Conservation (phyloP, 2,329 filamentous ascomycete genomes). For the Fusarium tupiense region DNA sequence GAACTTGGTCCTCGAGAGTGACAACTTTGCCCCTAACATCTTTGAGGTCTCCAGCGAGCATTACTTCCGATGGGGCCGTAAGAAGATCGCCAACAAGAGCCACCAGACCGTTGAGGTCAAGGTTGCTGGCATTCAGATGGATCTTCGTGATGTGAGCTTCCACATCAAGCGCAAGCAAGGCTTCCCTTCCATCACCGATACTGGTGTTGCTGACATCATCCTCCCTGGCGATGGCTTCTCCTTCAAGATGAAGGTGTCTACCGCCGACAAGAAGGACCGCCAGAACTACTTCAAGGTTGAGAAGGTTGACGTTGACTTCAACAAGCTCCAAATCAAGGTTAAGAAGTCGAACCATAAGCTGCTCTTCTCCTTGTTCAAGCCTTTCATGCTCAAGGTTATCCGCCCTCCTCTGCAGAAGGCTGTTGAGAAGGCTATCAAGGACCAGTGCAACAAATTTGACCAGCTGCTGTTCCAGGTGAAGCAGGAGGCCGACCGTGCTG, state of each 20-base stretch:
- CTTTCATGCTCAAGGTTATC: constrained; percentile 83
- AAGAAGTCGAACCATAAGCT: constrained; percentile 96
- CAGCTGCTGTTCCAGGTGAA: constrained; percentile 79
- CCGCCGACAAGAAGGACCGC: constrained; percentile 76
- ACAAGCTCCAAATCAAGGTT: constrained; percentile 85
- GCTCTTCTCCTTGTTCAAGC: constrained; percentile 87
- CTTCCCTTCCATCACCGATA: constrained; percentile 88
- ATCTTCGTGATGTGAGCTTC: constrained; percentile 90
- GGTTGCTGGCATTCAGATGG: constrained; percentile 91
- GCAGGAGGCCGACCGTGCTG: constrained; percentile 80
- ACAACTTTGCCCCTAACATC: constrained; percentile 95
- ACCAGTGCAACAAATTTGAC: constrained; percentile 82
- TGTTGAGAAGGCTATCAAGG: constrained; percentile 87
- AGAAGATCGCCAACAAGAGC: constrained; percentile 82
- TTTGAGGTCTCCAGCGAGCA: constrained; percentile 91
- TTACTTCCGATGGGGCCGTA: constrained; percentile 94
- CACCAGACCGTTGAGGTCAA: constrained; percentile 86
- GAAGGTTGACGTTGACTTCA: constrained; percentile 84
- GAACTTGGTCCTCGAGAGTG: constrained; percentile 93
- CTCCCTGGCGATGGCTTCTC: constrained; percentile 88
- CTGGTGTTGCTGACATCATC: constrained; percentile 87
- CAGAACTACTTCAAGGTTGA: constrained; percentile 95
- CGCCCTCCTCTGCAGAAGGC: constrained; percentile 87
- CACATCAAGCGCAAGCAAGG: constrained; percentile 95
- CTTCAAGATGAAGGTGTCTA: constrained; percentile 91